A percentile compares a stretch with the other conserved stretches of the same genome.
Conservation (phyloP, 768 basidiomycete species). For the Gloeopeniophorella convolvens region DNA sequence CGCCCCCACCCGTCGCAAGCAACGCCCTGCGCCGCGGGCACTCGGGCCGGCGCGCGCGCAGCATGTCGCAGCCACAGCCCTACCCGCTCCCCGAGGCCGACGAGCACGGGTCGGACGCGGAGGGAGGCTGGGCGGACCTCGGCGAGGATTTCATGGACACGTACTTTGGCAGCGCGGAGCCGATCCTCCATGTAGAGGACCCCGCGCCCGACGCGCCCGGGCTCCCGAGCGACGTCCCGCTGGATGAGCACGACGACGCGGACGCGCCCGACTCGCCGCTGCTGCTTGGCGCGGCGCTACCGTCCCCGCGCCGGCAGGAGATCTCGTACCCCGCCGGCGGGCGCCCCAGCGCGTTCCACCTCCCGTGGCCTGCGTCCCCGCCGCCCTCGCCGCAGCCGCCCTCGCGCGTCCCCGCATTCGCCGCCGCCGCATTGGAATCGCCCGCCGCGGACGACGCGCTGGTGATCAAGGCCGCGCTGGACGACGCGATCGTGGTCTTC, state of each 20-base stretch:
- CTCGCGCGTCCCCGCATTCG: constrained; percentile 21
- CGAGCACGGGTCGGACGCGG: constrained; percentile 15
- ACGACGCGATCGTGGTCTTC: constrained; percentile 56
- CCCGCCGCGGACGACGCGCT: constrained; percentile 31
- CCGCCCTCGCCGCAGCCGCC: background rate
- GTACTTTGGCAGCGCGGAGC: constrained; percentile 34
- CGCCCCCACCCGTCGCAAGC: background rate
- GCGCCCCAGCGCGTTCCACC: background rate
- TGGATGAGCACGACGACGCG: background rate
- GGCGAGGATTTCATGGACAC: constrained; percentile 35
- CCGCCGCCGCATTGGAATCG: constrained; percentile 27
- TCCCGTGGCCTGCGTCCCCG: background rate
- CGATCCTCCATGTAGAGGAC: background rate
- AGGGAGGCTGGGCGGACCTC: constrained; percentile 24
- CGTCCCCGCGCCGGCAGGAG: background rate
- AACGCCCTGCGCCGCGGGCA: background rate
- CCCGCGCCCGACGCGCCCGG: background rate
- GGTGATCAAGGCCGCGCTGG: constrained; percentile 59
- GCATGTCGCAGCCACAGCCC: constrained; percentile 18
- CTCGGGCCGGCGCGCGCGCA: constrained; percentile 2
- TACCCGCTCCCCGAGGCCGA: constrained; percentile 20
- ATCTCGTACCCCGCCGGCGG: background rate
- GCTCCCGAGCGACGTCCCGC: background rate
- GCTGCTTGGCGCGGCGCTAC: background rate
- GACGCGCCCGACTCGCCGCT: background rate